Percentiles rank a stretch among this genome's conserved stretches.
Evolutionary conservation across 345 rosid genomes (phyloP).

Genomic region (Populus deltoides): DNA sequence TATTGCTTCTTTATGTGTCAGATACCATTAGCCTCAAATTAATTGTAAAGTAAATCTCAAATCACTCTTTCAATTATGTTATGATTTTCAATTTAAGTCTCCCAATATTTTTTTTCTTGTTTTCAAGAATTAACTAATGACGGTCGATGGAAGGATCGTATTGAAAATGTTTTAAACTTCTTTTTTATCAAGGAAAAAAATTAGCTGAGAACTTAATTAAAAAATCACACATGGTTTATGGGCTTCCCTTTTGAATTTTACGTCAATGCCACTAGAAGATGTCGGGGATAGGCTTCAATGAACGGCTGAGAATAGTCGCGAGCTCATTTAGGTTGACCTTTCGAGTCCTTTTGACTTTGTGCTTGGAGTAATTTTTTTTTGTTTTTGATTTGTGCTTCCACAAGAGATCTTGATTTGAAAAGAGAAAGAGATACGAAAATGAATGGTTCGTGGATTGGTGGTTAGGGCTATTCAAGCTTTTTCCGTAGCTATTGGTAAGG

Average conservation of each 20-base stretch:
- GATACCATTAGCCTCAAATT: background rate
- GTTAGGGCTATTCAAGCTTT: too few species aligned
- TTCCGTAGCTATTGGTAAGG: background rate
- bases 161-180: background rate
- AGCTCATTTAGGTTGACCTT: background rate
- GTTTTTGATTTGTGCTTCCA: too few species aligned
- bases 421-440: too few species aligned
- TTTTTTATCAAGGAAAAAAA: background rate
- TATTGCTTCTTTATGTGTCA: too few species aligned
- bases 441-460: too few species aligned
- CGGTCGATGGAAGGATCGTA: background rate
- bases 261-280: background rate
- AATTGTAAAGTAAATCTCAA: too few species aligned
- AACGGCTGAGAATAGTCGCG: background rate
- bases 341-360: background rate
- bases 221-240: background rate
- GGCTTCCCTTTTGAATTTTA: background rate
- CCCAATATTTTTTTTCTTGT: background rate
- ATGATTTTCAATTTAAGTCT: background rate
- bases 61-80: too few species aligned
- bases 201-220: background rate
- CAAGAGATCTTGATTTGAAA: too few species aligned
- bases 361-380: too few species aligned
- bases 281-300: background rate
- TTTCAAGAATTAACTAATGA: background rate